Conservation (phyloP, 2,329 filamentous ascomycete genomes). For the Verticillium nonalfalfae region DNA sequence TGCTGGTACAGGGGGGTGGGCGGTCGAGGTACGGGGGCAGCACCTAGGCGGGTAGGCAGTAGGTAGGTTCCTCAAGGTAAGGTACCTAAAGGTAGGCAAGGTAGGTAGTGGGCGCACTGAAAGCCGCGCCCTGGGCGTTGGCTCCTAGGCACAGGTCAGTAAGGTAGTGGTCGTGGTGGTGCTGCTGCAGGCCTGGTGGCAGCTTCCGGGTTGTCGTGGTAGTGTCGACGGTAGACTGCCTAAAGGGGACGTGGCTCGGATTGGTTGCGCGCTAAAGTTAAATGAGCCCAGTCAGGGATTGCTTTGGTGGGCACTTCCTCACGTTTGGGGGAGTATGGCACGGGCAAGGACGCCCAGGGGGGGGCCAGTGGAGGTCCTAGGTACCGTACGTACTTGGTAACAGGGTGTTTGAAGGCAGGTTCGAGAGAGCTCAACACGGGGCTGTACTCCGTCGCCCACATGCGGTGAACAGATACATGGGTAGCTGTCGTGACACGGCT, state of each 20-base stretch:
- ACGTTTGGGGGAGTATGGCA: neutral
- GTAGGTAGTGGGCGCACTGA: neutral
- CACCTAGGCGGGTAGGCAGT: no score
- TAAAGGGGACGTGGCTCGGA: slow-evolving; percentile 25
- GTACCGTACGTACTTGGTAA: neutral
- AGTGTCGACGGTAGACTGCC: slow-evolving; percentile 24
- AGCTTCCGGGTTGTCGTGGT: neutral
- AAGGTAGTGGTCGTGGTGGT: neutral
- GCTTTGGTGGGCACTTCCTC: slow-evolving; percentile 6
- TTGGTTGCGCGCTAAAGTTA: slow-evolving; percentile 32
- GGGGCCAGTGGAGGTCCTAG: neutral
- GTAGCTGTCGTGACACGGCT: neutral
- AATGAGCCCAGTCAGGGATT: slow-evolving; percentile 26
- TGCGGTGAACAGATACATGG: neutral
- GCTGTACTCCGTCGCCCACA: neutral
- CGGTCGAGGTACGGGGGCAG: no score
- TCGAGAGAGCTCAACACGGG: neutral
- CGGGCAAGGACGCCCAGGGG: neutral
- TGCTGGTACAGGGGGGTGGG: no score
- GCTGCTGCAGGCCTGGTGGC: neutral
- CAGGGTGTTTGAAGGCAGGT: neutral
- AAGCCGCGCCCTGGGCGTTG: no score
- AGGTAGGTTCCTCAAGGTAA: no score
- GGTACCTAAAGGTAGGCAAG: no score
- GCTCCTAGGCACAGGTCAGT: neutral